Conservation (phyloP, 768 basidiomycete species). For the Pholiota conissans region DNA sequence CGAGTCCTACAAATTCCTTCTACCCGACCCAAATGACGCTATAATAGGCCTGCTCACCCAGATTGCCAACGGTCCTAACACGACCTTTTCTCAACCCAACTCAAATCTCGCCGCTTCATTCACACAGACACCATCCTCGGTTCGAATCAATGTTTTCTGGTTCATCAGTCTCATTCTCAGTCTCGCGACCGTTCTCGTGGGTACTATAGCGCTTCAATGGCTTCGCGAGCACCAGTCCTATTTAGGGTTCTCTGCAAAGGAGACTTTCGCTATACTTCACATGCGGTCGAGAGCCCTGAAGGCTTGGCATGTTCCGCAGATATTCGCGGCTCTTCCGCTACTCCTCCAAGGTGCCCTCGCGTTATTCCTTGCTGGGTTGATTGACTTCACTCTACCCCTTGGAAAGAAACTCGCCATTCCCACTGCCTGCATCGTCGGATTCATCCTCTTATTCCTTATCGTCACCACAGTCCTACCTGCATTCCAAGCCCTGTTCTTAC, state of each 20-base stretch:
- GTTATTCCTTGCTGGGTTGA: slow-evolving; percentile 18
- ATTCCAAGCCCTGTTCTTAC: slow-evolving; percentile 1
- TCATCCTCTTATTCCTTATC: slow-evolving; percentile 13
- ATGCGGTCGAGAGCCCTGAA: slow-evolving; percentile 2
- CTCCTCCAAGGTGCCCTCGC: slow-evolving; percentile 13
- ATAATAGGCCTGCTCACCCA: background rate
- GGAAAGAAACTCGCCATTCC: slow-evolving; percentile 9
- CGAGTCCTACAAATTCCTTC: slow-evolving; percentile 20
- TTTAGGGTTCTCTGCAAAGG: background rate
- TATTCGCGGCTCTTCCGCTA: slow-evolving; percentile 1
- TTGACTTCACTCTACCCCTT: slow-evolving; percentile 17
- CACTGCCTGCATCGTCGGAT: slow-evolving; percentile 5
- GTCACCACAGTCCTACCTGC: slow-evolving; percentile 13
- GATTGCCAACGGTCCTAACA: background rate
- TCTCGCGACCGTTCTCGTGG: slow-evolving; percentile 15
- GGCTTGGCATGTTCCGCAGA: slow-evolving; percentile 6
- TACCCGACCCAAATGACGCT: slow-evolving; percentile 11
- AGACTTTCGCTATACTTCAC: background rate
- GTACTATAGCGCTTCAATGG: slow-evolving; percentile 16
- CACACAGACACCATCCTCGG: background rate
- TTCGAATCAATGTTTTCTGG: slow-evolving; percentile 15
- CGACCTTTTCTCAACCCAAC: background rate
- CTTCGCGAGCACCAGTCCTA: slow-evolving; percentile 7
- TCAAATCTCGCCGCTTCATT: background rate
- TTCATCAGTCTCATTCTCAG: slow-evolving; percentile 18